These are phyloP conservation scores for Rhodotorula sp. DNA, from an alignment of 1,284 basidiomycete genomes.

Conservation along the genomic window DNA sequence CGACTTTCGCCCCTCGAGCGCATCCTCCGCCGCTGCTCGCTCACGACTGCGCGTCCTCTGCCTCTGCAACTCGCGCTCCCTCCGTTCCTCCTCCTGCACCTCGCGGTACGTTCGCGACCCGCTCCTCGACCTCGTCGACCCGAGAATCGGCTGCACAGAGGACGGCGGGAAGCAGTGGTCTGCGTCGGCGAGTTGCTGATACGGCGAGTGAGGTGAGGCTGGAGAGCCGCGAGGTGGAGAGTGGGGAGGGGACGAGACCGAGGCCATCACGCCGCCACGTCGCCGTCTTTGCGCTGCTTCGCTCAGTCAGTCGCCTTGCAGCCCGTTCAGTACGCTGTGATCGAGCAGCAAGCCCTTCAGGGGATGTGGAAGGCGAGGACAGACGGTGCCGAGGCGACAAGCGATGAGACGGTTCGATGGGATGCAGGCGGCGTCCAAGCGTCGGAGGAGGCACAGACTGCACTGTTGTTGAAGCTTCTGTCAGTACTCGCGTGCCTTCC, in stretches of 20 bases:
- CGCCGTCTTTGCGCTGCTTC: no score
- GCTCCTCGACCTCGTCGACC: conserved; percentile 8
- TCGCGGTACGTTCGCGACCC: conserved; percentile 13
- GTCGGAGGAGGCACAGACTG: no score
- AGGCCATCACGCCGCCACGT: background rate
- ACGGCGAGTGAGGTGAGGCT: background rate
- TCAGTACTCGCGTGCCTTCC: no score
- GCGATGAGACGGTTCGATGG: no score
- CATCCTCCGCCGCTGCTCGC: background rate
- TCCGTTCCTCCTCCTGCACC: conserved; percentile 23
- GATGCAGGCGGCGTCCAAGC: no score
- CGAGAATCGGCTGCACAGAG: background rate
- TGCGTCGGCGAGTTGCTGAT: conserved; percentile 12
- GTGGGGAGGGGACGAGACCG: background rate
- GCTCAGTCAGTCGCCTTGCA: no score
- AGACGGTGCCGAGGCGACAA: no score
- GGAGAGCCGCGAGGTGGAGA: background rate
- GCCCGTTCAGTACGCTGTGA: no score
- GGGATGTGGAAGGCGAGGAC: no score
- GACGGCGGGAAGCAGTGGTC: conserved; percentile 23
- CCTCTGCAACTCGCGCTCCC: conserved; percentile 6
- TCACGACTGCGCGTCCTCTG: conserved; percentile 1
- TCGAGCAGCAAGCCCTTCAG: no score
- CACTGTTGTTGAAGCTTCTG: no score
- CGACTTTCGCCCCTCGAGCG: conserved; percentile 1